A percentile compares a stretch with the other conserved stretches of the same genome.
Conservation (phyloP, 1,284 basidiomycete genomes). For the Chondrostereum purpureum region DNA sequence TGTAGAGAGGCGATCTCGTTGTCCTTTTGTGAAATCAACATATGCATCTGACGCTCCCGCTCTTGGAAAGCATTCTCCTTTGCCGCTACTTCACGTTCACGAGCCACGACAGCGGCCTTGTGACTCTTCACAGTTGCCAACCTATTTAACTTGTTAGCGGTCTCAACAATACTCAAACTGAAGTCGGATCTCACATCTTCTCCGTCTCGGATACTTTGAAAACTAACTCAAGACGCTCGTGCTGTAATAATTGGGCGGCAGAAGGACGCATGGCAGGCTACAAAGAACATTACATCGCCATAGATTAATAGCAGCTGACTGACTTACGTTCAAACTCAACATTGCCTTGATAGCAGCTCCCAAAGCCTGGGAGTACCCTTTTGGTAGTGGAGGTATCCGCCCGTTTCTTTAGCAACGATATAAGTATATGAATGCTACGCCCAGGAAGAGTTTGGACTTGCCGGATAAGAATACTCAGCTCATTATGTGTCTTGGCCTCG, state of each 20-base stretch:
- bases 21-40: conserved; percentile 50
- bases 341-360: conserved; percentile 77
- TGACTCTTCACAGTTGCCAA: conserved; percentile 57
- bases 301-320: conserved; percentile 3
- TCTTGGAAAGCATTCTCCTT: conserved; percentile 51
- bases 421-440: conserved; percentile 1
- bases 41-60: conserved; percentile 44
- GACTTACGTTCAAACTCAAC: conserved; percentile 76
- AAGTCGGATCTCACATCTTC: conserved; percentile 63
- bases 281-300: conserved; percentile 2
- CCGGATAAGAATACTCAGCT: conserved; percentile 79
- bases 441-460: conserved; percentile 21
- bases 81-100: conserved; percentile 61
- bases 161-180: not conserved
- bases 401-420: conserved; percentile 54
- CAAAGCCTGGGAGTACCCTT: conserved; percentile 72
- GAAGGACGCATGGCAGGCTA: conserved; percentile 82
- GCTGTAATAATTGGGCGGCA: conserved; percentile 69
- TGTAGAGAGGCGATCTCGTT: conserved; percentile 49
- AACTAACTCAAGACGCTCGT: conserved; percentile 70
- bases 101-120: conserved; percentile 44
- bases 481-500: conserved; percentile 82
- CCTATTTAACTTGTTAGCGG: conserved; percentile 28
- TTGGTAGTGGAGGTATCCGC: conserved; percentile 79
- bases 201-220: conserved; percentile 71